Base-by-base conservation (phyloP, 257 asterid genomes). In the Striga asiatica region DNA sequence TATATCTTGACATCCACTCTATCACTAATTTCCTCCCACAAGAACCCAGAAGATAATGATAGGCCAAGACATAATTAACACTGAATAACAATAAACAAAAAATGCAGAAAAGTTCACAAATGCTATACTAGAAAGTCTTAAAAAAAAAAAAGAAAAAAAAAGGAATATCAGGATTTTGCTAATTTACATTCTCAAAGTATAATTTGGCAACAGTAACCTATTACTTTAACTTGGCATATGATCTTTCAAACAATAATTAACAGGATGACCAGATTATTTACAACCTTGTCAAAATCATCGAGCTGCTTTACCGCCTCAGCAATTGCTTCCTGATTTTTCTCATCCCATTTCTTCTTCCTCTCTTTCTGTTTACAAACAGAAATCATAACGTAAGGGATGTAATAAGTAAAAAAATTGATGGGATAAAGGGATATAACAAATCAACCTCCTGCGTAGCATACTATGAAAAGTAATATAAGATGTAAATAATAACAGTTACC, bases 261-360 rank as follows among this genome's bases (percentile, higher is more conserved):
- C 16, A 51, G 27, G 37, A 56, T 18, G 31, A 50, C 20, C 35
- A 20, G 47, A 18, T 58, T 47, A 53, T 29, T 19, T 39, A 66
- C 52, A 62, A 78, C 98, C 93, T 82, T 82, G 58, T 91, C 97
- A 66, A 84, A 87, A 50, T 78, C 84, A 62, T 77, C 93, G 51
- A 91, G 89, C 67, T 87, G 84, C 81, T 88, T 82, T 64, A 91
- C 86, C 66, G 95, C 89, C 68, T 65, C 84, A 45, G 95, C 88
- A 27, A 87, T 73, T 65, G 98, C 94, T 80, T 79, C 89, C 78
- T 91, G 97, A 58, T 82, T 82, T 66, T 79, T 79, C 75, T 87
- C 95, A 66, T 82, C 93, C 97, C 97, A 91, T 59, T 25, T 79
- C 67, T 76, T 84, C 77, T 71, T 84, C 75, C 97, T 69, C 72